These are phyloP conservation scores for Fusarium sp. DNA, from an alignment of 2,329 filamentous ascomycete genomes.

Conservation along the genomic window DNA sequence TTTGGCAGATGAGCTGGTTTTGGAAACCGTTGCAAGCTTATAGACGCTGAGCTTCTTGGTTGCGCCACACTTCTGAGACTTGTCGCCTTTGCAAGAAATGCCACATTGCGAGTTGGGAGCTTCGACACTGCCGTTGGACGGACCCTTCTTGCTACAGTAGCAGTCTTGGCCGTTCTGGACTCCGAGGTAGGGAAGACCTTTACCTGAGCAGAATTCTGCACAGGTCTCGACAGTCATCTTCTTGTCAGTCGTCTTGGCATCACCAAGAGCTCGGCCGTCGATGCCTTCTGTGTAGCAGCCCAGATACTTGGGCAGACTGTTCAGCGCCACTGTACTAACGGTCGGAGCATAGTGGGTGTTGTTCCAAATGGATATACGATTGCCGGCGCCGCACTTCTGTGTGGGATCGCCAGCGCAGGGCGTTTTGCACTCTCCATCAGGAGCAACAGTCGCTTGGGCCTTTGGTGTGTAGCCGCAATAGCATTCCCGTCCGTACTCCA, in stretches of 20 bases:
- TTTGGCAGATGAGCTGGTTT: conserved; percentile 4
- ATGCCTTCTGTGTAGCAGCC: conserved; percentile 39
- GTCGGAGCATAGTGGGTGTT: conserved; percentile 20
- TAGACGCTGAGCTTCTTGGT: conserved; percentile 32
- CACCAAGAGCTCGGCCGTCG: conserved; percentile 4
- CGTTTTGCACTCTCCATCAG: conserved; percentile 38
- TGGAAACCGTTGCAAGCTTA: conserved; percentile 8
- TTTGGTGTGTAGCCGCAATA: conserved; percentile 38
- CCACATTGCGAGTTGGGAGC: conserved; percentile 19
- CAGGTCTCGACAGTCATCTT: conserved; percentile 33
- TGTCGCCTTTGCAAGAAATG: conserved; percentile 30
- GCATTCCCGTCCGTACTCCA: conserved; percentile 40
- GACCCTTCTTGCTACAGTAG: conserved; percentile 32
- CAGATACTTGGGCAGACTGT: conserved; percentile 5
- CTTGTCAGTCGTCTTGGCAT: conserved; percentile 22
- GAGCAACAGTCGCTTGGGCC: conserved; percentile 19
- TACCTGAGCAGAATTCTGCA: conserved; percentile 28
- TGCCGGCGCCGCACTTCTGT: conserved; percentile 35
- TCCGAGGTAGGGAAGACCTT: conserved; percentile 30
- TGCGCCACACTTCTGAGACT: conserved; percentile 28
- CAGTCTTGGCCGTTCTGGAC: conserved; percentile 34
- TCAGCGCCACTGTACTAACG: background rate
- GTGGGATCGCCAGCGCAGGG: conserved; percentile 28
- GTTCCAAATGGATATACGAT: conserved; percentile 41
- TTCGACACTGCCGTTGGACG: conserved; percentile 29